A percentile compares a stretch with the other conserved stretches of the same genome.
These are phyloP conservation scores for Penicillium waksmanii DNA, from an alignment of 495 filamentous ascomycete genomes.

Conservation along the genomic window DNA sequence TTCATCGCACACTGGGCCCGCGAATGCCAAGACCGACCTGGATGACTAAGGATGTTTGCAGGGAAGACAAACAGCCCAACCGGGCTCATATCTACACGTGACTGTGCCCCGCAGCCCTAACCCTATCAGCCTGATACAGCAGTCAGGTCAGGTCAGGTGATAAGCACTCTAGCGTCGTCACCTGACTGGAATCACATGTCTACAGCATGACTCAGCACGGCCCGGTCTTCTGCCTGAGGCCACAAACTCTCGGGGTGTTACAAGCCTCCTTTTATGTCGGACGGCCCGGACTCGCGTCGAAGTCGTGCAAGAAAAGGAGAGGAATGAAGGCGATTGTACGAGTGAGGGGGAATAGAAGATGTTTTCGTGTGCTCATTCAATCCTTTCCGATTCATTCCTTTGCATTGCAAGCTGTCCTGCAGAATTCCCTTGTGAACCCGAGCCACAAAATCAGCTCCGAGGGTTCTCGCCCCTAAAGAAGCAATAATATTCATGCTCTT, in stretches of 20 bases:
- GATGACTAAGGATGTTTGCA: too few species aligned
- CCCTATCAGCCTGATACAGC: conserved; percentile 13
- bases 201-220: conserved; percentile 3
- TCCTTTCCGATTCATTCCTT: conserved; percentile 5
- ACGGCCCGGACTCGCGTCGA: neutral
- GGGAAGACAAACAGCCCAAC: conserved; percentile 2
- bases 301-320: conserved; percentile 7
- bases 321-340: conserved; percentile 4
- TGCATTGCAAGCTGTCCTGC: conserved; percentile 3
- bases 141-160: neutral
- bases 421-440: conserved; percentile 19
- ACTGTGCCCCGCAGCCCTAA: conserved; percentile 34
- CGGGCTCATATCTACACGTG: conserved; percentile 45
- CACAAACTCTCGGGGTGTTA: neutral
- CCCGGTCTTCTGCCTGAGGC: conserved; percentile 17
- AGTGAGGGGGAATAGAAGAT: conserved; percentile 1
- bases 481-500: conserved; percentile 41
- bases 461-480: conserved; percentile 33
- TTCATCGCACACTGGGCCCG: conserved; percentile 52
- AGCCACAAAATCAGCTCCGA: conserved; percentile 21
- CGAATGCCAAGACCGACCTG: conserved; percentile 38
- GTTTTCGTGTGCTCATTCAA: neutral
- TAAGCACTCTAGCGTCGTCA: too few species aligned
- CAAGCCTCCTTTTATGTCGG: conserved; percentile 1
- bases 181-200: neutral